Base-by-base conservation (phyloP, 371 early-diverging fungal genomes). In the Rhizopus stolonifer region DNA sequence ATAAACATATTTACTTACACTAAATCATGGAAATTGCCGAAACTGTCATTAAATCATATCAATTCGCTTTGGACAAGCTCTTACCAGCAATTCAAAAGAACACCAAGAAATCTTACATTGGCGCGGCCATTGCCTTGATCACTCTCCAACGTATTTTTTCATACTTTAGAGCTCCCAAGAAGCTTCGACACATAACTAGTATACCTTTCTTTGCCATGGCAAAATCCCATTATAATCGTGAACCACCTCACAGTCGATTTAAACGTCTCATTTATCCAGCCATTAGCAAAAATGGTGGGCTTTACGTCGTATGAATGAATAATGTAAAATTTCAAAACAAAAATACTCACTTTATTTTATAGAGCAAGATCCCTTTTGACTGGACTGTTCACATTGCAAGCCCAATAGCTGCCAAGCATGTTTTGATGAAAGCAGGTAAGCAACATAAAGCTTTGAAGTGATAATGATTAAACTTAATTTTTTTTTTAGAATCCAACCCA, bases 381-480 rank as follows among this genome's bases (percentile, higher is more conserved):
- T 74, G 74, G 74, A 65, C 64, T 3, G 39, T 74, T 2, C 50
- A 44, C 25, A 40, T 74, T 4, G 48, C 70, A 3, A 54, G 68
- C 13, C 71, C 74, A 4, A 47, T 55, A 4, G 36, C 51, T n/a
- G 69, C 64, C 10, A 60, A 50, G 19, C 47, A 26, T 10, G 7
- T 74, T 2, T 43, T 74, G 4, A 36, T 70, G 19, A 63, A 68
- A 46, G 51, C 70, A 60, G 66, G 74, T 70, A 66, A 8, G 14
- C 25, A 40, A 29, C 2, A 21, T 36, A 29, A 29, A 29, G 18
- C 7, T 40, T 3, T 19, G 29, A 25, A 17, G 9, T 6, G 48
- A 14, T 14, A 11, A 9, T 34, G 4, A 34, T n/a, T 34, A 34
- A 29, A 36, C 36, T n/a, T 36, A 4, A 26, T 9, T 5, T 14